Base-by-base conservation (phyloP, 2,329 filamentous ascomycete species). In the Cercospora brassicicola region DNA sequence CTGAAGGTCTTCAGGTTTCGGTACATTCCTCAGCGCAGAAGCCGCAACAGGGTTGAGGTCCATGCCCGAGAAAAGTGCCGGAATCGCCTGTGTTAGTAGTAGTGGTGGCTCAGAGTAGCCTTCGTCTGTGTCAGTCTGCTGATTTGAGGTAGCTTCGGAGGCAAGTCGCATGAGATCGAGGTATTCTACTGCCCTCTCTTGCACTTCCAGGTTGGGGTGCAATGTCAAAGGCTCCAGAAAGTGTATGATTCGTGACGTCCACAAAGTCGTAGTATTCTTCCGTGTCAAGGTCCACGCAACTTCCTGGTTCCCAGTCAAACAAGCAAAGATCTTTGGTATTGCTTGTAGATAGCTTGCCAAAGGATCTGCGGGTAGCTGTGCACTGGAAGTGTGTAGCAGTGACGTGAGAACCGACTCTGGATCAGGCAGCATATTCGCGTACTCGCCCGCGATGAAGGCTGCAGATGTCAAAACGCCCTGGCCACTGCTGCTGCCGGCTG, bases 111-210 rank as follows among this genome's bases (percentile, higher is more conserved):
- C 90, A 20, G 81, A 87, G 70, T 93, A 94, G 15, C 90, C 89
- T 66, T 88, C 84, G 11, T 88, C 86, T 0, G 70, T 65, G 8
- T 78, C 77, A 23, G 86, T 82, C 10, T 87, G 84, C 69, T 94
- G 91, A 1, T 85, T 88, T 8, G 89, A 86, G 2, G 88, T 87
- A 13, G 94, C 93, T 81, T 99, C 95, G 0, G 89, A 89, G 2
- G 92, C 93, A 55, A 99, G 84, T 67, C 93, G 93, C 75, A 98
- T 87, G 11, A 98, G 84, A 77, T 99, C 95, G 0, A 93, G 86
- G 74, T 97, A 96, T 77, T 97, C 94, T 1, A 97, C 94, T 2
- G 94, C 91, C 66, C 95, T 88, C 79, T 98, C 95, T 80, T 99
- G 95, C 3, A 99, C 93, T 77, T 99, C 95, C 1, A 99, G 84